Evolutionary conservation across 352 stramenopile genomes (phyloP).

Genomic region (Phytophthora ohioensis): DNA sequence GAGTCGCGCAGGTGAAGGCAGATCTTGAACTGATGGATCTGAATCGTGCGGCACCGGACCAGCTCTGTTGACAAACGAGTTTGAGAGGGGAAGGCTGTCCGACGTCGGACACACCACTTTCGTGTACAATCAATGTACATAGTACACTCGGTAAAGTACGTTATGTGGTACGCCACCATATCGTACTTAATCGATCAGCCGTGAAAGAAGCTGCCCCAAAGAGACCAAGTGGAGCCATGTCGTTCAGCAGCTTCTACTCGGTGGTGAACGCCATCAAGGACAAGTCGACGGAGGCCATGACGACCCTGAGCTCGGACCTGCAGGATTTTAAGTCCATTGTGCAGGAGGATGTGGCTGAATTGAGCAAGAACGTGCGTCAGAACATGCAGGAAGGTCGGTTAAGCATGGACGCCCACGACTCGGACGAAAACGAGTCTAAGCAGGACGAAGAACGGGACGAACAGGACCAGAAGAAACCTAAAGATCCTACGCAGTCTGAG

Average conservation of each 20-base stretch:
- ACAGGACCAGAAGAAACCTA: slow-evolving; percentile 1
- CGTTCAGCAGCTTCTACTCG: slow-evolving; percentile 62
- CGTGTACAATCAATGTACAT: background rate
- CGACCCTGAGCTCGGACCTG: slow-evolving; percentile 75
- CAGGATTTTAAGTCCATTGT: slow-evolving; percentile 78
- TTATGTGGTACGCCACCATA: background rate
- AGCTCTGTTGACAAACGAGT: slow-evolving; percentile 3
- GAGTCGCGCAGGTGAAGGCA: slow-evolving; percentile 7
- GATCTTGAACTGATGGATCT: slow-evolving; percentile 27
- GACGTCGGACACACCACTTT: slow-evolving; percentile 26
- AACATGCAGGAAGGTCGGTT: slow-evolving; percentile 55
- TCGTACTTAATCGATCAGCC: slow-evolving; percentile 4
- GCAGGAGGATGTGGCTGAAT: slow-evolving; percentile 72
- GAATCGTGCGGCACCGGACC: background rate
- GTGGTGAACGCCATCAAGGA: slow-evolving; percentile 57
- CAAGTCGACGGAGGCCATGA: slow-evolving; percentile 77
- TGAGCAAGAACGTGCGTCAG: slow-evolving; percentile 65
- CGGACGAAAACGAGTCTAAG: slow-evolving; percentile 25
- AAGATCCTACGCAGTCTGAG: slow-evolving; percentile 1
- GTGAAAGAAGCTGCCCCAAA: slow-evolving; percentile 11
- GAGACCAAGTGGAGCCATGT: slow-evolving; percentile 32
- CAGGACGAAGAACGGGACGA: slow-evolving; percentile 19
- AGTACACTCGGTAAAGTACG: background rate
- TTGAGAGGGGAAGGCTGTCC: slow-evolving; percentile 11
- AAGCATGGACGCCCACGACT: slow-evolving; percentile 49